Percentiles rank a stretch among this genome's conserved stretches.
Conservation (phyloP, 331 rosid genomes). For the Phaseolus coccineus region DNA sequence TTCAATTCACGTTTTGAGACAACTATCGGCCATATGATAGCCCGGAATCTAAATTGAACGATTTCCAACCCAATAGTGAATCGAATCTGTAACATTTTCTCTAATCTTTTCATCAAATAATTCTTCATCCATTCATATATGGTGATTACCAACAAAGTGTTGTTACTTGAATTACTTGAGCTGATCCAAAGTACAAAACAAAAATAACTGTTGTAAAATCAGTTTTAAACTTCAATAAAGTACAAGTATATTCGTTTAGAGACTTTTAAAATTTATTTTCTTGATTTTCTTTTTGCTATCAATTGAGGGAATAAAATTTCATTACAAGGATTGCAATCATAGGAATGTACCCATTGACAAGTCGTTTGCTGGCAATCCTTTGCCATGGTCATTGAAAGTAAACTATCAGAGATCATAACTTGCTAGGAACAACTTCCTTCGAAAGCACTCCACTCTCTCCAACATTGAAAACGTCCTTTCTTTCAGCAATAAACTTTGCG, state of each 20-base stretch:
- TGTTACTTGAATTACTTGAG: not conserved
- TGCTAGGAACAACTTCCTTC: conserved; percentile 59
- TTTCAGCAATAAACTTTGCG: conserved; percentile 81
- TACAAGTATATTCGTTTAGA: conserved; percentile 12
- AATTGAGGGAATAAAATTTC: conserved; percentile 12
- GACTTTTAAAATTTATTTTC: conserved; percentile 16
- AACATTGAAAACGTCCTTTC: conserved; percentile 56
- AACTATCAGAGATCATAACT: conserved; percentile 62
- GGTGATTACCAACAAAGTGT: no score
- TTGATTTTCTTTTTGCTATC: conserved; percentile 17
- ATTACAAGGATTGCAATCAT: not conserved
- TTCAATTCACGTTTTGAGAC: no score
- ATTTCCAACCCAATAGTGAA: no score
- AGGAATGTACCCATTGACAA: conserved; percentile 11
- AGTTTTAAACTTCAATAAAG: not conserved
- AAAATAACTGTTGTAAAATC: conserved; percentile 6
- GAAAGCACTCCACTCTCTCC: conserved; percentile 54
- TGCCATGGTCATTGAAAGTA: conserved; percentile 7
- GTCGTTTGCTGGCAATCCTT: conserved; percentile 30
- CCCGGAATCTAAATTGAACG: no score
- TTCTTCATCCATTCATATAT: no score
- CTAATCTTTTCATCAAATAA: no score
- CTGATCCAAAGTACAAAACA: not conserved
- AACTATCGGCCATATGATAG: no score
- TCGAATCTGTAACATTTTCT: no score